phyloP scores from a whole-genome alignment of 257 asterid species.

The Ligustrum vulgare region DNA sequence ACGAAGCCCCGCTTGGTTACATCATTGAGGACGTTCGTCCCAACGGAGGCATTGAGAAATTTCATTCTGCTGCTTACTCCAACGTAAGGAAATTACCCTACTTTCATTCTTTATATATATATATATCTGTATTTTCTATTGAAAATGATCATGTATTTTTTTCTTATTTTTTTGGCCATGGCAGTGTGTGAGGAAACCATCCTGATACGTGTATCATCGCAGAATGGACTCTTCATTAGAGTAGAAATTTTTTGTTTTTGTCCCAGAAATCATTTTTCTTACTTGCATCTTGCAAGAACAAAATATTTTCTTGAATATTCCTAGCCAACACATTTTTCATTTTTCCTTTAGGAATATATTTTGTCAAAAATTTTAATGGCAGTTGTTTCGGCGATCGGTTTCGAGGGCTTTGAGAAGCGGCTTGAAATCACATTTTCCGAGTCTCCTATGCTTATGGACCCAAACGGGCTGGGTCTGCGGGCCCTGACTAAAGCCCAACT shows the following conservation, averaged over 20 bases:
- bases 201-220: constrained; percentile 28
- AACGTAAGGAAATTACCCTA: constrained; percentile 27
- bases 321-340: no score
- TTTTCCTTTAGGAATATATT: background rate
- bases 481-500: constrained; percentile 32
- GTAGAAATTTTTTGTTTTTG: constrained; percentile 1
- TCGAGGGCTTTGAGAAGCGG: constrained; percentile 53
- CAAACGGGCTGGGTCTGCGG: constrained; percentile 40
- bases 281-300: background rate
- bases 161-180: background rate
- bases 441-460: constrained; percentile 21
- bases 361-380: constrained; percentile 21
- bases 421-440: constrained; percentile 40
- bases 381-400: constrained; percentile 36
- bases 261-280: background rate
- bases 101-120: no score
- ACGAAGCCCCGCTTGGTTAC: constrained; percentile 52
- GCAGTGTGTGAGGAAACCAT: constrained; percentile 47
- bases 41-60: constrained; percentile 45
- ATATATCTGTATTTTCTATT: background rate
- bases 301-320: no score
- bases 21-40: constrained; percentile 59
- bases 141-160: background rate
- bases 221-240: constrained; percentile 24
- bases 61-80: constrained; percentile 53